Percentiles rank a stretch among this genome's conserved stretches.
Conservation (phyloP, 2,329 filamentous ascomycete species). For the Fusarium penzigii region DNA sequence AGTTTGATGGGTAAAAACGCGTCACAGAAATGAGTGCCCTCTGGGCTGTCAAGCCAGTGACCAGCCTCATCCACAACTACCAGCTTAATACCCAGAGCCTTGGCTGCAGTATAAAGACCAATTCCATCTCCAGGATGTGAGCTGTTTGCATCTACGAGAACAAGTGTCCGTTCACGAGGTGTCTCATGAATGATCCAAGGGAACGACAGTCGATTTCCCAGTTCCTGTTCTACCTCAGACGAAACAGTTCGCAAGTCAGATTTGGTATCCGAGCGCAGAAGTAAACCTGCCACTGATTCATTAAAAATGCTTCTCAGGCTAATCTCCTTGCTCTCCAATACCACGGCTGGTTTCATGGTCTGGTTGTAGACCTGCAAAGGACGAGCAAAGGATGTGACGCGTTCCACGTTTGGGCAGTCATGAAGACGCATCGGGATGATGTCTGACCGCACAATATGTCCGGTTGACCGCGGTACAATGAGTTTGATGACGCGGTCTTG, state of each 20-base stretch:
- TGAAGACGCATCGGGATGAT: constrained; percentile 4
- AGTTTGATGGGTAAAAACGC: too few species aligned
- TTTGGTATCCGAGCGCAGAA: too few species aligned
- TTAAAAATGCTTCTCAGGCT: too few species aligned
- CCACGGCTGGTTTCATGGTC: too few species aligned
- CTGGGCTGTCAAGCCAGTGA: background rate
- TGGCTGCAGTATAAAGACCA: constrained; percentile 2
- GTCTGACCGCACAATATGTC: constrained; percentile 2
- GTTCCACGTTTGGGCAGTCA: constrained; percentile 1
- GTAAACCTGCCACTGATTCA: too few species aligned
- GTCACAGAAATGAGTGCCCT: too few species aligned
- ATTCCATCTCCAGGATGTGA: constrained; percentile 6
- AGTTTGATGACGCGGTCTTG: constrained; percentile 3
- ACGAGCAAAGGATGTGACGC: background rate
- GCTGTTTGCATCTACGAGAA: constrained; percentile 7
- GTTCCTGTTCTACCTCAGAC: constrained; percentile 3
- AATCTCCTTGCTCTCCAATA: too few species aligned
- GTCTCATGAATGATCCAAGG: constrained; percentile 3
- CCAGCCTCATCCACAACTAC: constrained; percentile 1
- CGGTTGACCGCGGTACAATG: constrained; percentile 1
- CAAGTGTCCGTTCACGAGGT: background rate
- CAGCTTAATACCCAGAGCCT: constrained; percentile 4
- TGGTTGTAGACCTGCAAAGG: too few species aligned
- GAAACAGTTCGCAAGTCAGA: background rate
- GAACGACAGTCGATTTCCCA: constrained; percentile 6